These are phyloP conservation scores for Penicillium bialowiezense DNA, from an alignment of 495 filamentous ascomycete genomes.

Conservation along the genomic window DNA sequence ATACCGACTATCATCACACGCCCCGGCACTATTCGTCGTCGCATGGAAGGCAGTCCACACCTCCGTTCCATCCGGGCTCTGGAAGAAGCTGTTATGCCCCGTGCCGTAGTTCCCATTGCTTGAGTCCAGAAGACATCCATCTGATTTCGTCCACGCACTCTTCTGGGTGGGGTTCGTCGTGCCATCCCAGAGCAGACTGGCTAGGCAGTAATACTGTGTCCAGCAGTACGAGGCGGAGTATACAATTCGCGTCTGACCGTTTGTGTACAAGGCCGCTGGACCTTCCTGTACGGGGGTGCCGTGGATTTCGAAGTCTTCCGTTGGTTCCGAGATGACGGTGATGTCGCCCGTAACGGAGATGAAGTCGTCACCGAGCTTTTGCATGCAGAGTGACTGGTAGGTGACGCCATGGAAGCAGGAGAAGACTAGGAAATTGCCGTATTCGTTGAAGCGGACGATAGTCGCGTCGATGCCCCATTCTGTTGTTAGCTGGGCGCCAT, in stretches of 20 bases:
- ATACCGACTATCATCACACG: constrained; percentile 46
- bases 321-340: constrained; percentile 43
- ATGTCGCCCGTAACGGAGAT: constrained; percentile 26
- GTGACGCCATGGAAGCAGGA: constrained; percentile 40
- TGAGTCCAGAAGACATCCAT: constrained; percentile 26
- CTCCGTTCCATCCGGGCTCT: constrained; percentile 45
- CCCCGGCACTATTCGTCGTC: constrained; percentile 34
- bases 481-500: constrained; percentile 15
- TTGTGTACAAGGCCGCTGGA: constrained; percentile 41
- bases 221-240: constrained; percentile 54
- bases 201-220: constrained; percentile 51
- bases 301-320: constrained; percentile 42
- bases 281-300: constrained; percentile 54
- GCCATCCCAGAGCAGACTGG: constrained; percentile 39
- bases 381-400: constrained; percentile 47
- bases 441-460: constrained; percentile 31
- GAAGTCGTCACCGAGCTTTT: constrained; percentile 20
- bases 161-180: constrained; percentile 38
- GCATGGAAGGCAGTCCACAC: constrained; percentile 54
- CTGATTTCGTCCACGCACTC: constrained; percentile 43
- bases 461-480: constrained; percentile 43
- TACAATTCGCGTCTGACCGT: constrained; percentile 44
- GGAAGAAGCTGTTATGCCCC: constrained; percentile 48
- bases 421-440: constrained; percentile 42
- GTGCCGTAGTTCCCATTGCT: constrained; percentile 53